Conservation (phyloP, 2,329 filamentous ascomycete genomes). For the Xylariaceae sp. region DNA sequence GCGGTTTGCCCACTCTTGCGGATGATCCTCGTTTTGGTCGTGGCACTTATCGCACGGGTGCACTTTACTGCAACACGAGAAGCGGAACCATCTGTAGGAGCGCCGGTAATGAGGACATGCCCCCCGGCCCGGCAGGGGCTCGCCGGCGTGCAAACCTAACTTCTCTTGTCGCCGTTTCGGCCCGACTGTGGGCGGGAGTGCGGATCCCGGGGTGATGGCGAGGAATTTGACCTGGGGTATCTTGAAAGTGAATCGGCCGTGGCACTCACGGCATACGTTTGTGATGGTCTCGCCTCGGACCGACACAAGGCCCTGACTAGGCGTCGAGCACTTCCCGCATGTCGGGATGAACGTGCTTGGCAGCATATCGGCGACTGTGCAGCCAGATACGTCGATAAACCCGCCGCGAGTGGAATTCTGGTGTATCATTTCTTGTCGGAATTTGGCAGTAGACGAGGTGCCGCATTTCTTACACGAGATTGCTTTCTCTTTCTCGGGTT, state of each 20-base stretch:
- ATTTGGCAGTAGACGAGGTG: constrained; percentile 48
- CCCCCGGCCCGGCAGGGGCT: constrained; percentile 50
- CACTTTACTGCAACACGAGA: constrained; percentile 57
- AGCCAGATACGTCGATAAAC: constrained; percentile 72
- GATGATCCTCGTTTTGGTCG: constrained; percentile 65
- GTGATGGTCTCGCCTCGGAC: constrained; percentile 69
- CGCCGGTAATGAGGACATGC: constrained; percentile 56
- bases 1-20: constrained; percentile 74
- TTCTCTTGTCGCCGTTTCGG: constrained; percentile 48
- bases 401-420: constrained; percentile 69
- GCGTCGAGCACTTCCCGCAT: constrained; percentile 69
- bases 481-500: constrained; percentile 49
- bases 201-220: constrained; percentile 57
- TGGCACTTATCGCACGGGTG: constrained; percentile 70
- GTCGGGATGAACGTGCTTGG: constrained; percentile 77
- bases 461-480: constrained; percentile 58
- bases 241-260: constrained; percentile 74
- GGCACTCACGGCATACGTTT: constrained; percentile 75
- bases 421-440: constrained; percentile 68
- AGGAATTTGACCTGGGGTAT: constrained; percentile 76
- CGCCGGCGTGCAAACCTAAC: constrained; percentile 54
- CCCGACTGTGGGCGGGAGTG: constrained; percentile 38
- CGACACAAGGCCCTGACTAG: constrained; percentile 63
- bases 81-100: constrained; percentile 61
- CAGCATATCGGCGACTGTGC: constrained; percentile 70